Evolutionary conservation across 331 rosid genomes (phyloP).

Genomic region (Pyrus hybrid): DNA sequence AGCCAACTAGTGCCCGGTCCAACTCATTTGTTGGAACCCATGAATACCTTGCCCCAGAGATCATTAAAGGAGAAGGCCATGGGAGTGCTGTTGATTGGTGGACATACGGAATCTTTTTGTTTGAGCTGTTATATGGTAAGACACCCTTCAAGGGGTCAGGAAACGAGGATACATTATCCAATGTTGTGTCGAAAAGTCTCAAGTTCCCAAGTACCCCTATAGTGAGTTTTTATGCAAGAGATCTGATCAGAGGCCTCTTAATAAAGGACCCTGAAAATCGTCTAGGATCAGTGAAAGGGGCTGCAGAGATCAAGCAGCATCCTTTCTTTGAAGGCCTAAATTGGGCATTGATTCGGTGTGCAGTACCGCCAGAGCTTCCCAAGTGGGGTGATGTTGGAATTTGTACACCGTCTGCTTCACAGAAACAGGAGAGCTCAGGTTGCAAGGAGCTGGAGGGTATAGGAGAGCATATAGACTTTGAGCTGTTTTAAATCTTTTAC

Average conservation of each 20-base stretch:
- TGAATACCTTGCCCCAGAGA: slow-evolving; percentile 96
- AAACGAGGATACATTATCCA: slow-evolving; percentile 76
- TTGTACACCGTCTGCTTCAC: slow-evolving; percentile 24
- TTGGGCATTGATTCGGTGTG: slow-evolving; percentile 95
- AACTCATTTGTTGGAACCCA: slow-evolving; percentile 95
- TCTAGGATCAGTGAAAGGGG: slow-evolving; percentile 87
- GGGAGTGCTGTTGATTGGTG: slow-evolving; percentile 98
- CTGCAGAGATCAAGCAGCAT: slow-evolving; percentile 88
- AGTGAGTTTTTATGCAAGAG: slow-evolving; percentile 88
- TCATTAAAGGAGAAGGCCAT: slow-evolving; percentile 77
- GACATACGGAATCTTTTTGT: slow-evolving; percentile 83
- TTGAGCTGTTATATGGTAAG: slow-evolving; percentile 85
- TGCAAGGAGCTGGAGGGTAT: slow-evolving; percentile 44
- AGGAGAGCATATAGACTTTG: slow-evolving; percentile 61
- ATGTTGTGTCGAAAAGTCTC: slow-evolving; percentile 73
- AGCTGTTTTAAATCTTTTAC: slow-evolving; percentile 55
- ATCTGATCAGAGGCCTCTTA: slow-evolving; percentile 71
- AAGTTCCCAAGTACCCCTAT: slow-evolving; percentile 78
- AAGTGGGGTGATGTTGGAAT: slow-evolving; percentile 46
- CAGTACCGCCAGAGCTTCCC: slow-evolving; percentile 84
- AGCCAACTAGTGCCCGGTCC: slow-evolving; percentile 83
- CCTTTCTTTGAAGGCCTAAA: slow-evolving; percentile 91
- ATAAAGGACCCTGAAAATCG: slow-evolving; percentile 86
- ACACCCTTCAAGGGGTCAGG: slow-evolving; percentile 85
- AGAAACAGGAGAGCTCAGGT: slow-evolving; percentile 39